phyloP scores from a whole-genome alignment of 768 basidiomycete species.

The Xerocomellus chrysenteron region DNA sequence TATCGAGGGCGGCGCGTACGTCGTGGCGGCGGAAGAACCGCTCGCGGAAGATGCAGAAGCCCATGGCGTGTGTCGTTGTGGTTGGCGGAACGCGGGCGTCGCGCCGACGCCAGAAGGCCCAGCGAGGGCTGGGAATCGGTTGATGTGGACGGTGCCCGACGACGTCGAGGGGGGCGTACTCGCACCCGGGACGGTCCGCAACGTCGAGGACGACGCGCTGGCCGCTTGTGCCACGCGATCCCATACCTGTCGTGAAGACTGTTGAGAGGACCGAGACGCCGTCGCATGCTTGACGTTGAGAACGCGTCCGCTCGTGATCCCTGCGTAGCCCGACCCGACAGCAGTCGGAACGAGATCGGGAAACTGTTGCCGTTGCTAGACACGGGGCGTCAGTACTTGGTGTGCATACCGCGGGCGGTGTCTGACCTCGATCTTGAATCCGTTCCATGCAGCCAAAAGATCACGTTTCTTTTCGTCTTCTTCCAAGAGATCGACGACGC shows the following conservation, averaged over 20 bases:
- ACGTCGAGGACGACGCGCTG: slow-evolving; percentile 40
- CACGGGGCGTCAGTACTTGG: neutral
- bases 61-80: slow-evolving; percentile 63
- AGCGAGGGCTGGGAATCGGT: slow-evolving; percentile 34
- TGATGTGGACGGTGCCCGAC: slow-evolving; percentile 21
- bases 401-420: neutral
- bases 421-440: slow-evolving; percentile 83
- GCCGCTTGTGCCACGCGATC: slow-evolving; percentile 89
- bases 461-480: slow-evolving; percentile 83
- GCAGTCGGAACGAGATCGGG: slow-evolving; percentile 67
- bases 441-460: slow-evolving; percentile 75
- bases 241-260: slow-evolving; percentile 69
- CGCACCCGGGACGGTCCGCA: slow-evolving; percentile 21
- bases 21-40: neutral
- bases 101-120: neutral
- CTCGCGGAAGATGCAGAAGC: slow-evolving; percentile 31
- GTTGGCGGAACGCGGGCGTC: slow-evolving; percentile 37
- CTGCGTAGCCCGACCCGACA: slow-evolving; percentile 68
- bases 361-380: slow-evolving; percentile 81
- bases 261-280: slow-evolving; percentile 51
- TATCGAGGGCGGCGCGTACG: neutral
- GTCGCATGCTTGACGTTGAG: slow-evolving; percentile 82
- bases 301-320: slow-evolving; percentile 78
- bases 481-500: slow-evolving; percentile 74
- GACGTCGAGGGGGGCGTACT: slow-evolving; percentile 24